Conservation (phyloP, 2,329 filamentous ascomycete species). For the Aspergillus sp. region DNA sequence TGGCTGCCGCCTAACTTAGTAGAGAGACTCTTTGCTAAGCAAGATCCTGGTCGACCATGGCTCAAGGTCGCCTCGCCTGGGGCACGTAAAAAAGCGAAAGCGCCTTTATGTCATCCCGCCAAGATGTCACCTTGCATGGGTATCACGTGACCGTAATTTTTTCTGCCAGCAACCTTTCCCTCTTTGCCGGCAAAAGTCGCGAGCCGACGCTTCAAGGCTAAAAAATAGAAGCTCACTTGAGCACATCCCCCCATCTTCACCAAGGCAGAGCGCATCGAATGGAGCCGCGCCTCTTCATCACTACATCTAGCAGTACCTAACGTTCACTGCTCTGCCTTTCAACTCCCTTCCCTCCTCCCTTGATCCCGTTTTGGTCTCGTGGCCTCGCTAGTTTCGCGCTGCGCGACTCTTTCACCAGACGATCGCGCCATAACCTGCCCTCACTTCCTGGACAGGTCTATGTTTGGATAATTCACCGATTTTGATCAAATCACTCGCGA, state of each 20-base stretch:
- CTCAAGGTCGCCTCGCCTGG: background rate
- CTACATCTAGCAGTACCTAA: slow-evolving; percentile 3
- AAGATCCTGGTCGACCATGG: background rate
- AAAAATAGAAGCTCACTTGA: slow-evolving; percentile 18
- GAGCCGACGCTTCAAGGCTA: slow-evolving; percentile 16
- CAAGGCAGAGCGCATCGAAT: slow-evolving; percentile 19
- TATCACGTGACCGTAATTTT: slow-evolving; percentile 26
- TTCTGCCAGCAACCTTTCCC: slow-evolving; percentile 13
- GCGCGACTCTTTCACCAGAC: slow-evolving; percentile 18
- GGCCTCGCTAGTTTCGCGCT: slow-evolving; percentile 18
- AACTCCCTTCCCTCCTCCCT: background rate
- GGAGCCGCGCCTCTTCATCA: slow-evolving; percentile 6
- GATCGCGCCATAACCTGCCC: slow-evolving; percentile 15
- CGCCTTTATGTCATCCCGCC: slow-evolving; percentile 13
- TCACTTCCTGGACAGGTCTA: background rate
- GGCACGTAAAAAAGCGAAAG: background rate
- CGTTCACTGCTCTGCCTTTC: slow-evolving; percentile 16
- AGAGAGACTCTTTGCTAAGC: background rate
- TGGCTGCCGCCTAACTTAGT: background rate
- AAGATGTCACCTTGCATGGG: slow-evolving; percentile 14
- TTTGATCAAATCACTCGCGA: background rate
- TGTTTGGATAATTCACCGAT: background rate
- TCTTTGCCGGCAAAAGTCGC: slow-evolving; percentile 20
- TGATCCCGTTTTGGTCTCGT: background rate
- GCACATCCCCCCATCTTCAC: slow-evolving; percentile 7